phyloP scores from a whole-genome alignment of 139 green algal species.

The Volvox africanus region DNA sequence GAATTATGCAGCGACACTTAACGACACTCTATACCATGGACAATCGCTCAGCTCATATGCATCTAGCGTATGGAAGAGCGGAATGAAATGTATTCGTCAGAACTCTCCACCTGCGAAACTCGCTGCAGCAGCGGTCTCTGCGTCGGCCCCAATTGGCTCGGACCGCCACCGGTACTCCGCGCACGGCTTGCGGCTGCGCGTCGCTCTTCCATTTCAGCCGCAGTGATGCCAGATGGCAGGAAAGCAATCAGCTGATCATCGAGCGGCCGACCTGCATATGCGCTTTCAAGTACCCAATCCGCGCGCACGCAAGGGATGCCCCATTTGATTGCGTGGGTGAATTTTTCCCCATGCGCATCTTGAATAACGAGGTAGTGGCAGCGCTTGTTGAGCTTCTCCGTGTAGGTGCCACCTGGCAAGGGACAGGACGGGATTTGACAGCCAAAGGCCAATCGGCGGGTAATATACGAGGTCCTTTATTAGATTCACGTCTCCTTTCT shows the following conservation, averaged over 20 bases:
- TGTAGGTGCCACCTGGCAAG: constrained; percentile 19
- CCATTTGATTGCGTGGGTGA: constrained; percentile 7
- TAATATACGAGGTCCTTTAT: no score
- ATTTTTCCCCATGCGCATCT: constrained; percentile 24
- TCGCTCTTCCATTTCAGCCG: constrained; percentile 6
- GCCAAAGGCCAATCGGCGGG: no score
- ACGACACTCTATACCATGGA: no score
- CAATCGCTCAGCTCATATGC: no score
- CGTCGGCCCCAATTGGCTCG: constrained; percentile 30
- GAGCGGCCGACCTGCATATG: background rate
- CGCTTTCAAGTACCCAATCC: constrained; percentile 36
- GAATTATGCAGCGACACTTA: no score
- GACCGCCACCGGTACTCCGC: background rate
- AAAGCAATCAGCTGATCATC: background rate
- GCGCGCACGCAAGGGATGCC: constrained; percentile 18
- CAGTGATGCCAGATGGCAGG: constrained; percentile 19
- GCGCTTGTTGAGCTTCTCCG: constrained; percentile 28
- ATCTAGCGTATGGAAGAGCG: no score
- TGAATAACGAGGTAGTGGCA: constrained; percentile 22
- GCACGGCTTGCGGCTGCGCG: background rate
- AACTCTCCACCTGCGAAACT: background rate
- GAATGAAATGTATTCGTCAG: no score
- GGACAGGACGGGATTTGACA: background rate
- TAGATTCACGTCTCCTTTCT: no score
- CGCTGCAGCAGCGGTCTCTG: background rate